These are phyloP conservation scores for Sutorius eximius DNA, from an alignment of 1,284 basidiomycete genomes.

Conservation along the genomic window DNA sequence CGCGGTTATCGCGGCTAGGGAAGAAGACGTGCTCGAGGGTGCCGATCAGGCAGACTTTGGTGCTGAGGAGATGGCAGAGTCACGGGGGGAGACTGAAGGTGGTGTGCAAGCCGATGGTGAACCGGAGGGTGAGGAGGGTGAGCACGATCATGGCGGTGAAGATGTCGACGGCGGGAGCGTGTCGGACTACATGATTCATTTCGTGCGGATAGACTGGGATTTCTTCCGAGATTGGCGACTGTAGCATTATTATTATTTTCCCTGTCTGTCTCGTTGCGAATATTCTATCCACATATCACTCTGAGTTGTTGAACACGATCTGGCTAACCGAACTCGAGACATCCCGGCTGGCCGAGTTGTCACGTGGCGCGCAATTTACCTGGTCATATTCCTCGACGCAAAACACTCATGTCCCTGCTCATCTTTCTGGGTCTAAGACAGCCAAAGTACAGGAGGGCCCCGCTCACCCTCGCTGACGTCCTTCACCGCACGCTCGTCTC, in stretches of 20 bases:
- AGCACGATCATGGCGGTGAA: slow-evolving; percentile 38
- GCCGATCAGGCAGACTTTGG: slow-evolving; percentile 77
- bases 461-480: slow-evolving; percentile 30
- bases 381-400: neutral
- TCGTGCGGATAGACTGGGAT: slow-evolving; percentile 74
- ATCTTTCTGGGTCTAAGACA: slow-evolving; percentile 29
- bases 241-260: slow-evolving; percentile 30
- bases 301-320: neutral
- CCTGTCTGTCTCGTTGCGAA: neutral
- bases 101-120: slow-evolving; percentile 21
- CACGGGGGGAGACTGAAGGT: slow-evolving; percentile 18
- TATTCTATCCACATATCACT: slow-evolving; percentile 6
- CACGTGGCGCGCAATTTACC: slow-evolving; percentile 7
- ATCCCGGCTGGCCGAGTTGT: neutral
- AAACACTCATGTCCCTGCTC: slow-evolving; percentile 27
- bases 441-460: slow-evolving; percentile 20
- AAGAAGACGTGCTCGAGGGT: slow-evolving; percentile 69
- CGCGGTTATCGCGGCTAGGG: slow-evolving; percentile 74
- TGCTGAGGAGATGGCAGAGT: slow-evolving; percentile 37
- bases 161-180: slow-evolving; percentile 63
- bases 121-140: slow-evolving; percentile 30
- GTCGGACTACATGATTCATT: slow-evolving; percentile 86
- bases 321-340: neutral
- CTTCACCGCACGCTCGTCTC: slow-evolving; percentile 33
- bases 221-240: slow-evolving; percentile 75